Percentiles rank a stretch among this genome's conserved stretches.
These are phyloP conservation scores for Afroboletus lepidellus DNA, from an alignment of 1,284 basidiomycete species.

Conservation along the genomic window DNA sequence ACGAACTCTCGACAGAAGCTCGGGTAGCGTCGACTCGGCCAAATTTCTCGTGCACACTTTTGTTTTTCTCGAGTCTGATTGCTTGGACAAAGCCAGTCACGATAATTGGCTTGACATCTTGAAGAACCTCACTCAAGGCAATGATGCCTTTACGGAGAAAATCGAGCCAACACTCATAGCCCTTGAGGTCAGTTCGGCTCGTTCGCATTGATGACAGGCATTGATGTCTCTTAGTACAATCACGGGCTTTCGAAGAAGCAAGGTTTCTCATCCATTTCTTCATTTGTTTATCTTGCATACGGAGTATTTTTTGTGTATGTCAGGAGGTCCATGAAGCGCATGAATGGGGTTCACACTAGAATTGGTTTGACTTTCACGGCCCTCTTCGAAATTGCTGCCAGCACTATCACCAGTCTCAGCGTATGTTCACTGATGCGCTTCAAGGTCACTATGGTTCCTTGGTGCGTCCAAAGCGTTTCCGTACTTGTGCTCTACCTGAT, in stretches of 20 bases:
- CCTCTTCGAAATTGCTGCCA: constrained; percentile 85
- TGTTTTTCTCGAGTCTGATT: constrained; percentile 72
- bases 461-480: constrained; percentile 43
- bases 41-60: constrained; percentile 74
- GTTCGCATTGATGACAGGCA: background rate
- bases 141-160: constrained; percentile 44
- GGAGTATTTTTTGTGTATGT: constrained; percentile 78
- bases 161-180: constrained; percentile 67
- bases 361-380: constrained; percentile 93
- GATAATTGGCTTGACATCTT: constrained; percentile 61
- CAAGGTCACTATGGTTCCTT: constrained; percentile 84
- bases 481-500: constrained; percentile 8
- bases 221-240: constrained; percentile 45
- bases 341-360: constrained; percentile 86
- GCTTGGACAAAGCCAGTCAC: constrained; percentile 61
- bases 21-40: constrained; percentile 56
- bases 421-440: constrained; percentile 86
- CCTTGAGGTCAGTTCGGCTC: constrained; percentile 54
- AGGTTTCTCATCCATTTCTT: constrained; percentile 60
- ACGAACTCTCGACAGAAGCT: constrained; percentile 51
- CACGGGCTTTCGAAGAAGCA: constrained; percentile 41
- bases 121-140: constrained; percentile 42
- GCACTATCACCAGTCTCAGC: constrained; percentile 90
- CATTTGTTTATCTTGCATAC: constrained; percentile 80
- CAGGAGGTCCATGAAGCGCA: constrained; percentile 72